Base-by-base conservation (phyloP, 2,329 filamentous ascomycete genomes). In the Aureobasidium uvarum region DNA sequence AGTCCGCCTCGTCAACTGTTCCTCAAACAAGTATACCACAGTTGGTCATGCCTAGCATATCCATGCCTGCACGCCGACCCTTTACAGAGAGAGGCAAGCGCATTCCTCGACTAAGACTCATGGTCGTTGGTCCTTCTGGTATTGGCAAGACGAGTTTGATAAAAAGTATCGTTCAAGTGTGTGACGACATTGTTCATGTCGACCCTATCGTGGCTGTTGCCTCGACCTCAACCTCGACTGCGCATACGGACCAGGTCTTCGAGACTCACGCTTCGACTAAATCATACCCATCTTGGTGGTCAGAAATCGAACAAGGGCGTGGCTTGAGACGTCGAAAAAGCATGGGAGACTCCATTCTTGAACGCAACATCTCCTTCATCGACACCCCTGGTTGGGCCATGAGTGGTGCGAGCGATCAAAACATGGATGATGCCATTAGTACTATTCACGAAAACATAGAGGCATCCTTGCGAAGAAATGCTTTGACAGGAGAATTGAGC, bases 1-100 rank as follows among this genome's bases (percentile, higher is more conserved):
- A 72, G 36, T 51, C 66, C 77, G 79, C 18, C 13, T 38, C 23
- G 3, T 5, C 55, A n/a, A 31, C 41, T 11, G 63, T 70, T 68
- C 31, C 71, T 70, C 62, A 66, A 68, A 51, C 82, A 81, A 48
- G 50, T 36, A 73, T 79, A 46, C 89, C 89, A 28, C 93, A 98
- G 76, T 84, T 99, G n/a, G 91, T 99, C 67, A 99, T 99, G 95
- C 95, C 95, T 5, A 96, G 92, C 73, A 89, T 99, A 72, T 88
- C 86, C 68, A 95, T 99, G 85, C 94, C 95, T 3, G 90, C 86
- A 67, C 87, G 95, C 58, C 85, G 92, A 60, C 93, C 93, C 0
- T 98, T 98, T 75, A 97, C 95, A 0, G 86, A 90, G n/a, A 85
- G 85, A 54, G 95, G 95, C 18, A 94, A 89, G 78, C 84, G 84